phyloP scores from a whole-genome alignment of 2,329 filamentous ascomycete genomes.

The Rhynchosporium secalis region DNA sequence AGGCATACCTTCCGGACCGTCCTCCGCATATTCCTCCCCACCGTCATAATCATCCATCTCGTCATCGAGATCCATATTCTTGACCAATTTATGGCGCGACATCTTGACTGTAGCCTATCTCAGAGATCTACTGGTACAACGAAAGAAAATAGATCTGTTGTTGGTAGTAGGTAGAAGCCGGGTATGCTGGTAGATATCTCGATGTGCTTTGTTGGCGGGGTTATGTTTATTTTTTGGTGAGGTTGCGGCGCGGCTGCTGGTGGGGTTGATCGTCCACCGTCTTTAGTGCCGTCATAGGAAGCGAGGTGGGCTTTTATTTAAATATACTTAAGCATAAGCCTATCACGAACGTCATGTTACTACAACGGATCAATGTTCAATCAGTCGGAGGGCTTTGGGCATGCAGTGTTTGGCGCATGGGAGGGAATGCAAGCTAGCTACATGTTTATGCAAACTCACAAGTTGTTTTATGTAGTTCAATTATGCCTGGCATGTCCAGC shows the following conservation, averaged over 20 bases:
- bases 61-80: constrained; percentile 45
- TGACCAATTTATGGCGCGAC: constrained; percentile 44
- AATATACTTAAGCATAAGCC: too few relatives aligned
- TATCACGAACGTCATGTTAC: too few relatives aligned
- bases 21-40: constrained; percentile 45
- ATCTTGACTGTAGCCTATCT: constrained; percentile 32
- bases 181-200: too few relatives aligned
- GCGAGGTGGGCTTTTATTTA: too few relatives aligned
- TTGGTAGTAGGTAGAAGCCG: not conserved
- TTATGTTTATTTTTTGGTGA: not conserved
- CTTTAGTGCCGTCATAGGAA: constrained; percentile 5
- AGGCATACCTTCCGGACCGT: constrained; percentile 40
- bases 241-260: not conserved
- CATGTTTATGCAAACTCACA: too few relatives aligned
- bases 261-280: not conserved
- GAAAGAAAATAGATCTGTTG: not conserved
- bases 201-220: not conserved
- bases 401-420: too few relatives aligned
- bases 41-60: constrained; percentile 55
- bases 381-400: too few relatives aligned
- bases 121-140: not conserved
- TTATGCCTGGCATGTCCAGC: not conserved
- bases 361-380: too few relatives aligned
- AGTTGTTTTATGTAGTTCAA: too few relatives aligned
- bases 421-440: too few relatives aligned